Percentiles rank a stretch among this genome's conserved stretches.
Evolutionary conservation across 208 protist species (phyloP).

Genomic region (Wallacemonas sp.): DNA sequence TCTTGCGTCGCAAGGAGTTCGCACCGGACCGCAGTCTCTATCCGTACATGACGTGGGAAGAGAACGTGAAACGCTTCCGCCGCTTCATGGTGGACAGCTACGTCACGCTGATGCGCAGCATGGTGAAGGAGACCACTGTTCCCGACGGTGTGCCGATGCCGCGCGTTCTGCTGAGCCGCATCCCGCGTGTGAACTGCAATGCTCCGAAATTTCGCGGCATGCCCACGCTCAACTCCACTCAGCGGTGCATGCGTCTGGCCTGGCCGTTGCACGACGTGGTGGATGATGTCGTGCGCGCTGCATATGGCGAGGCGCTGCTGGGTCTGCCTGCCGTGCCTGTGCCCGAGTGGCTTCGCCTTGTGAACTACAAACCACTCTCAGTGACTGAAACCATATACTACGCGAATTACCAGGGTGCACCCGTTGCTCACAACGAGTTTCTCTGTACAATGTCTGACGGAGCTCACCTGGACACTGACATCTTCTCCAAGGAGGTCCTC

Average conservation of each 20-base stretch:
- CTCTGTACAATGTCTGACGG: background rate
- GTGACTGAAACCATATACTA: background rate
- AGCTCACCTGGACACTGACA: background rate
- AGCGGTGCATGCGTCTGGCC: background rate
- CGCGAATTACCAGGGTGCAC: background rate
- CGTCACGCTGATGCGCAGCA: background rate
- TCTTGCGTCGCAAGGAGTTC: background rate
- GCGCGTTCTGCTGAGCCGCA: background rate
- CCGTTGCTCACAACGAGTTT: background rate
- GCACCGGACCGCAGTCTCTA: background rate
- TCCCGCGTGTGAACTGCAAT: background rate
- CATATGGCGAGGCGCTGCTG: background rate
- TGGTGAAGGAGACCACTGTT: background rate
- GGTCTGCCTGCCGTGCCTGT: background rate
- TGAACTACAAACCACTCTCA: background rate
- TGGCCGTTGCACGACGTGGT: background rate
- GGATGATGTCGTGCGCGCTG: background rate
- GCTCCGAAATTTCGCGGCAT: background rate
- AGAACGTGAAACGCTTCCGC: background rate
- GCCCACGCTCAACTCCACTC: background rate
- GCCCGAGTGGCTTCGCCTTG: conserved; percentile 1
- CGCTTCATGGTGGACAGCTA: background rate
- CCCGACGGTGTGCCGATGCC: conserved; percentile 1
- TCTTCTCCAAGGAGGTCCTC: background rate
- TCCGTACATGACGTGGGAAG: conserved; percentile 5